Evolutionary conservation across 306 rosid genomes (phyloP).

Genomic region (Glycine latifolia): DNA sequence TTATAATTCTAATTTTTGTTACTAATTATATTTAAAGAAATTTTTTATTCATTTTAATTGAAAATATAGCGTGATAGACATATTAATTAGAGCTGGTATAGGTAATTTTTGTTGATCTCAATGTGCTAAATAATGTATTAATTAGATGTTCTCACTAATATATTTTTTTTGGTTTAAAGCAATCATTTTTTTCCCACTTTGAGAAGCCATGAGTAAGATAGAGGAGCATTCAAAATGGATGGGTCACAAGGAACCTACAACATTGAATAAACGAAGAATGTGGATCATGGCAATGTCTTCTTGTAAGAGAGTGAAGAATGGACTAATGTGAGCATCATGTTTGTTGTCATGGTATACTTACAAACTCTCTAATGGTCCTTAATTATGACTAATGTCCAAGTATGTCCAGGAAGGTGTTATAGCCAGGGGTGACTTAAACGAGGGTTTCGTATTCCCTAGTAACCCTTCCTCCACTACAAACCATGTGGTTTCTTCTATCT

Average conservation of each 20-base stretch:
- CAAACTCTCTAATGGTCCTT: conserved; percentile 57
- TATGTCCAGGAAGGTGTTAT: conserved; percentile 53
- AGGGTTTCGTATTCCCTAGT: conserved; percentile 82
- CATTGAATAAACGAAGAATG: conserved; percentile 59
- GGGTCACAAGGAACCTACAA: conserved; percentile 53
- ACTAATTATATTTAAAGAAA: neutral
- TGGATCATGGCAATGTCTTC: conserved; percentile 72
- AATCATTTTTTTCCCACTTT: neutral
- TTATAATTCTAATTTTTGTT: neutral
- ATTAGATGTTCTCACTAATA: neutral
- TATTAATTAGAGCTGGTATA: conserved; percentile 37
- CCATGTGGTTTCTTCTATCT: conserved; percentile 61
- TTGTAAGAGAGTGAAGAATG: conserved; percentile 55
- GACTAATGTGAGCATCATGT: conserved; percentile 76
- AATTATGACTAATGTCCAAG: conserved; percentile 41
- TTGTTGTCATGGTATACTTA: conserved; percentile 57
- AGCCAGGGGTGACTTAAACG: neutral
- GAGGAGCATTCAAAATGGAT: conserved; percentile 30
- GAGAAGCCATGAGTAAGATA: conserved; percentile 4
- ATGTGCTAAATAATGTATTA: conserved; percentile 20
- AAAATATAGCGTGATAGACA: neutral
- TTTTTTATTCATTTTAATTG: neutral
- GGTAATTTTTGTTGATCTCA: conserved; percentile 58
- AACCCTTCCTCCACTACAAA: conserved; percentile 69
- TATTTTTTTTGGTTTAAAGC: neutral